Percentiles rank a stretch among this genome's conserved stretches.
Evolutionary conservation across 2,329 filamentous ascomycete genomes (phyloP).

Genomic region (Pseudogymnoascus sp.): DNA sequence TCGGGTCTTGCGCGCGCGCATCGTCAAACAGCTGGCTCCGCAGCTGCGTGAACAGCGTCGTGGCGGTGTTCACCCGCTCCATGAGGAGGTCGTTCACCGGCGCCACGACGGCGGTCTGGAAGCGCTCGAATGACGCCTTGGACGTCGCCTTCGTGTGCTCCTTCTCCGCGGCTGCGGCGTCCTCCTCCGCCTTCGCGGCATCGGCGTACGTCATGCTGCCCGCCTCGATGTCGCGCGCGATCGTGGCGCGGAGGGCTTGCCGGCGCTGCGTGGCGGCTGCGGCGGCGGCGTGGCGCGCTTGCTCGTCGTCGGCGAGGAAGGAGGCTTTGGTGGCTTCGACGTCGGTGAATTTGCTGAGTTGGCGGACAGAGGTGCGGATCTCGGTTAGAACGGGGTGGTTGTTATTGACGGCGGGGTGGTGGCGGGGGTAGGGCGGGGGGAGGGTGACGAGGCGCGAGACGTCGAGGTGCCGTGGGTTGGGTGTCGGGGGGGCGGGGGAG

Average conservation of each 20-base stretch:
- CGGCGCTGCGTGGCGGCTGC: constrained; percentile 44
- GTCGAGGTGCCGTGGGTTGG: no score
- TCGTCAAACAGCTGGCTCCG: constrained; percentile 64
- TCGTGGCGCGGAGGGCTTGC: constrained; percentile 59
- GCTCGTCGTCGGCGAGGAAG: constrained; percentile 47
- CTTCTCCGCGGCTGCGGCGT: constrained; percentile 62
- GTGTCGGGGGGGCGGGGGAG: no score
- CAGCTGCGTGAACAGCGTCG: constrained; percentile 68
- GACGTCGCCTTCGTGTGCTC: constrained; percentile 62
- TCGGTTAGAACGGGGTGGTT: no score
- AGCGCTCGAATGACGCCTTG: constrained; percentile 74
- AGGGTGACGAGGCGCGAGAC: no score
- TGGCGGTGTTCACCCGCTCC: constrained; percentile 63
- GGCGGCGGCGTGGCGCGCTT: constrained; percentile 47
- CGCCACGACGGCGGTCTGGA: constrained; percentile 74
- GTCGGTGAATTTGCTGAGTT: constrained; percentile 65
- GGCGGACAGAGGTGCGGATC: constrained; percentile 68
- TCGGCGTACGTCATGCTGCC: constrained; percentile 76
- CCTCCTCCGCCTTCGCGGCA: constrained; percentile 71
- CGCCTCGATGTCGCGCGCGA: constrained; percentile 69
- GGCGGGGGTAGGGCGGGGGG: no score
- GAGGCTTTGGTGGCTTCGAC: constrained; percentile 59
- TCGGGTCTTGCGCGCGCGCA: constrained; percentile 54
- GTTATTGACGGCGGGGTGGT: no score
- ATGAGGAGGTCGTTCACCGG: constrained; percentile 75